Evolutionary conservation across 1,284 basidiomycete genomes (phyloP), one percentile per base, ranked within the genome.

Genomic region (Pholiota adiposa): DNA sequence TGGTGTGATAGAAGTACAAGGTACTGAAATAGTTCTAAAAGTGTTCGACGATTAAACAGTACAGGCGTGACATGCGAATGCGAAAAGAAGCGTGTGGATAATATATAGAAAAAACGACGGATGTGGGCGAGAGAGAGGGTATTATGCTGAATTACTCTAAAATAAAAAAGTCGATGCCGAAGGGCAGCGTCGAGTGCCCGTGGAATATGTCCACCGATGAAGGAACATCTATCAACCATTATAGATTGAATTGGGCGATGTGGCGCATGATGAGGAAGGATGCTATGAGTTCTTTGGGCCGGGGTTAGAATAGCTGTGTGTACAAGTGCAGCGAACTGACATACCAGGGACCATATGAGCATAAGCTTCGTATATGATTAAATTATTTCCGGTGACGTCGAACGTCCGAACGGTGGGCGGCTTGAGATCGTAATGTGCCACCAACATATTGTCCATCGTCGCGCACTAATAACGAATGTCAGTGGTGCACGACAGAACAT

Each of bases 261-360:
- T 88, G 82, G 9, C 87, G 83, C 86, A 89, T 88, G 67, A 89
- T 85, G 9, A 81, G 83, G 62, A 89, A 71, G 11, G 85, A 83
- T 6, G 84, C 79, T 2, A 89, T 74, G 52, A 89, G 75, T 68
- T 89, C 87, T 89, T 60, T 48, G 11, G 44, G 43, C 4, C 16
- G 44, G 14, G 23, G 9, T 46, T n/a, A 46, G 44, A 46, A 46
- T 46, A 46, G 25, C 1, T 12, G 19, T 9, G 19, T 25, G 25
- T 14, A 43, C 29, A 44, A n/a, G 25, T 43, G 23, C 48, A 49
- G 25, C 12, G n/a, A 29, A 19, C 53, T 21, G 60, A 56, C 85
- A 65, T 65, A 88, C 89, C 89, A 44, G 84, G 69, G 19, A 83
- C 77, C 49, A 90, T 66, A 60, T 80, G 78, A 3, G 78, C 77